Evolutionary conservation across 2,329 filamentous ascomycete species (phyloP).

Genomic region (Pseudogymnoascus sp.): DNA sequence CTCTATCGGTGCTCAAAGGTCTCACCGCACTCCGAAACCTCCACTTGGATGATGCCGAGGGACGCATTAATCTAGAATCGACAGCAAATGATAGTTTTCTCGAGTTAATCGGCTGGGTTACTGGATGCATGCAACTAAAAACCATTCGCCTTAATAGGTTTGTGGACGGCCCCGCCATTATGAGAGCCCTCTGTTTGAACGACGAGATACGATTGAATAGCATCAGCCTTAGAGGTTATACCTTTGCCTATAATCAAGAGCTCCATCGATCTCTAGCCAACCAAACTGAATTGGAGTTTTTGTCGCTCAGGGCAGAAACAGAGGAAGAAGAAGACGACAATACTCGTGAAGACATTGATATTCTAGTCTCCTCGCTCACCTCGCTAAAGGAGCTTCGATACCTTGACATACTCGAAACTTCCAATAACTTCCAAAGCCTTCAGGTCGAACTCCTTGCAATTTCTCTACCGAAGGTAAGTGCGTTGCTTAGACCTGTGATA

Average conservation of each 20-base stretch:
- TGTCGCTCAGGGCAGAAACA: constrained; percentile 41
- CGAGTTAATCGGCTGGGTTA: constrained; percentile 47
- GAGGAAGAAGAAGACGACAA: constrained; percentile 30
- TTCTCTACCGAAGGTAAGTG: constrained; percentile 30
- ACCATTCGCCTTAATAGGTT: constrained; percentile 45
- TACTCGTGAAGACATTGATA: constrained; percentile 40
- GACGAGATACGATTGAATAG: constrained; percentile 39
- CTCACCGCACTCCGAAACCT: constrained; percentile 44
- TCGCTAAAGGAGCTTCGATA: constrained; percentile 44
- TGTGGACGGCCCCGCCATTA: constrained; percentile 43
- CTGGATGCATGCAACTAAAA: constrained; percentile 43
- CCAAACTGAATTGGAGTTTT: constrained; percentile 40
- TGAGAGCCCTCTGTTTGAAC: constrained; percentile 42
- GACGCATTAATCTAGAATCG: constrained; percentile 39
- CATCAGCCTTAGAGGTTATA: constrained; percentile 43
- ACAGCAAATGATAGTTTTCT: constrained; percentile 46
- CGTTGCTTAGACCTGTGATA: neutral
- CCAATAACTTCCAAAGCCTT: constrained; percentile 41
- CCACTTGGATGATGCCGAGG: constrained; percentile 39
- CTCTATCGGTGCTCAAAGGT: constrained; percentile 40
- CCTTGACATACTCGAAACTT: constrained; percentile 45
- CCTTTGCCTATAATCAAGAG: constrained; percentile 38
- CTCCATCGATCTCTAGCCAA: constrained; percentile 47
- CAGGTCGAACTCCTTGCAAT: constrained; percentile 43
- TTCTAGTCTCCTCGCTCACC: constrained; percentile 44